Percentiles rank a stretch among this genome's conserved stretches.
Evolutionary conservation across 1,284 basidiomycete species (phyloP).

Genomic region (Microbotryomycetes sp.): DNA sequence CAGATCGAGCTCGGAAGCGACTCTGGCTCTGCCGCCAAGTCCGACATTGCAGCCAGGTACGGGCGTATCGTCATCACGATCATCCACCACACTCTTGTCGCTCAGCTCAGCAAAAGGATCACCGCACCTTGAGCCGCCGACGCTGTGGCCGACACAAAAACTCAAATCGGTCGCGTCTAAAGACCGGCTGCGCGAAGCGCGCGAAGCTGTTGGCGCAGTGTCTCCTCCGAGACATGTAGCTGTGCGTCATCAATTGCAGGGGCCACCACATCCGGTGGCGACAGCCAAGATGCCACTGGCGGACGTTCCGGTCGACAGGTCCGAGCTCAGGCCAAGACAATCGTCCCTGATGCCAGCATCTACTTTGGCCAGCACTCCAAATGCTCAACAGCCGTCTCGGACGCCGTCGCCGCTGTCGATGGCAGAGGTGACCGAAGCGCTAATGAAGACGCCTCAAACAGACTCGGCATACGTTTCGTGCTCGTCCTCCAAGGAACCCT

Average conservation of each 20-base stretch:
- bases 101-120: not conserved
- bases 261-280: not conserved
- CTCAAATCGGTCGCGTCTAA: not conserved
- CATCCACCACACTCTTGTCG: not conserved
- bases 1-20: slow-evolving; percentile 20
- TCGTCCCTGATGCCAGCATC: not conserved
- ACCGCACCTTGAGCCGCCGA: not conserved
- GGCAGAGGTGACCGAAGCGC: not conserved
- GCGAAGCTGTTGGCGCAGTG: not conserved
- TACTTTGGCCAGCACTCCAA: not conserved
- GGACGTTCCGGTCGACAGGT: not conserved
- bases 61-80: not conserved
- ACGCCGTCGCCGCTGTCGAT: not conserved
- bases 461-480: not conserved
- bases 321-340: not conserved
- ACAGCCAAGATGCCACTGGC: not conserved
- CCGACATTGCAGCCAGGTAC: not conserved
- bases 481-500: not conserved
- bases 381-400: not conserved
- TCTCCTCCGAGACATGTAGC: not conserved
- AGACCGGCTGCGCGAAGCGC: slow-evolving; percentile 6
- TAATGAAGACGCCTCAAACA: not conserved
- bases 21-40: slow-evolving; percentile 6
- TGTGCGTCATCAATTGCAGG: not conserved
- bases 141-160: not conserved